These are phyloP conservation scores for Apophysomyces ossiformis DNA, from an alignment of 371 early-diverging fungal genomes.

Conservation along the genomic window DNA sequence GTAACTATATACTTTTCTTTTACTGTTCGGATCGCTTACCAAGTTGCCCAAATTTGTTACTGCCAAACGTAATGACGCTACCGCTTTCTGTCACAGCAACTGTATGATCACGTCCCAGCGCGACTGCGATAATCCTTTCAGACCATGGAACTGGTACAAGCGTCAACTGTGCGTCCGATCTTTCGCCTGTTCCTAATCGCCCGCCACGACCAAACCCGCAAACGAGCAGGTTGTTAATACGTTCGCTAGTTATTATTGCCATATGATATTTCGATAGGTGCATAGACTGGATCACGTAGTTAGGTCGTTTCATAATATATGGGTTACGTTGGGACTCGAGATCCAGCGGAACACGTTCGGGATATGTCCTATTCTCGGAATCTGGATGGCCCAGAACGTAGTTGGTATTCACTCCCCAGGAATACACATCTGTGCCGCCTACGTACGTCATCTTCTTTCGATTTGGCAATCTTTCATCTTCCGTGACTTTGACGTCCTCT, in stretches of 20 bases:
- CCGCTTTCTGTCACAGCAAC: slow-evolving; percentile 62
- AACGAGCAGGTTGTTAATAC: slow-evolving; percentile 49
- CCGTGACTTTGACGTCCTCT: neutral
- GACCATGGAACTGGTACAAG: slow-evolving; percentile 59
- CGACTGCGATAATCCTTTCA: slow-evolving; percentile 53
- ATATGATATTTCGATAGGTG: slow-evolving; percentile 77
- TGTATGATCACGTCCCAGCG: slow-evolving; percentile 78
- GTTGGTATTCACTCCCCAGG: slow-evolving; percentile 80
- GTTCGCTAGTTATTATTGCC: slow-evolving; percentile 61
- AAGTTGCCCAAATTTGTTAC: slow-evolving; percentile 68
- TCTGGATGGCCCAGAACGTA: slow-evolving; percentile 72
- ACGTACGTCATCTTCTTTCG: slow-evolving; percentile 1
- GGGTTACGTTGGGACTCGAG: slow-evolving; percentile 33
- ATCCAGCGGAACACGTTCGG: slow-evolving; percentile 67
- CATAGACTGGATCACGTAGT: slow-evolving; percentile 40
- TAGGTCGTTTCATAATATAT: slow-evolving; percentile 29
- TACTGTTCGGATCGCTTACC: slow-evolving; percentile 38
- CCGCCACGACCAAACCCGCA: slow-evolving; percentile 82
- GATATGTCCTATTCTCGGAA: slow-evolving; percentile 64
- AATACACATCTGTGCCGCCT: slow-evolving; percentile 67
- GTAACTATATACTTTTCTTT: neutral
- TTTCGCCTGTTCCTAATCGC: slow-evolving; percentile 68
- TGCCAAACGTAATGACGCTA: slow-evolving; percentile 63
- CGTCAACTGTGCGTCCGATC: slow-evolving; percentile 54
- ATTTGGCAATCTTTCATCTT: slow-evolving; percentile 1